Conservation (phyloP, 225 moss, liverwort and hornwort species). For the Polytrichum formosum region DNA sequence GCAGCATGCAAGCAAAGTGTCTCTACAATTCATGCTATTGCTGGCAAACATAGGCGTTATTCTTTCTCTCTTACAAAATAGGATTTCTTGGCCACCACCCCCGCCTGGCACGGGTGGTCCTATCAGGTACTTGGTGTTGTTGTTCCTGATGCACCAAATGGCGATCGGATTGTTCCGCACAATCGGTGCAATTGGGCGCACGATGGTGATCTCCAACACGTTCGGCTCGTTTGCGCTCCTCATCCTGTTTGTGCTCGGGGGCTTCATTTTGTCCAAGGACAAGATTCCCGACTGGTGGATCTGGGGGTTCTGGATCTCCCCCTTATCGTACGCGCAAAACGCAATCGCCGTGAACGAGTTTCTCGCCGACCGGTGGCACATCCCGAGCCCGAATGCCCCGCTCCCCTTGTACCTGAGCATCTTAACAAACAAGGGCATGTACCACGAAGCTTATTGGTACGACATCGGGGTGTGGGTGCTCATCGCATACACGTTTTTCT, state of each 20-base stretch:
- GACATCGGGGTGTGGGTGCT: slow-evolving; percentile 49
- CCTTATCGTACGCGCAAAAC: slow-evolving; percentile 75
- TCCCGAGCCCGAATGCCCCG: slow-evolving; percentile 33
- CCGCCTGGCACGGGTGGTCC: no score
- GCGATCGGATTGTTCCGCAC: slow-evolving; percentile 41
- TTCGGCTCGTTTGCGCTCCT: slow-evolving; percentile 53
- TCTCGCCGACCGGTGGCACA: slow-evolving; percentile 41
- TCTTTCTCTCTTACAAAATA: no score
- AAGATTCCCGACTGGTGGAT: slow-evolving; percentile 64
- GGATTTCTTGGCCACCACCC: no score
- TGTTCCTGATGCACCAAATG: slow-evolving; percentile 54
- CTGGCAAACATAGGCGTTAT: no score
- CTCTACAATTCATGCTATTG: no score
- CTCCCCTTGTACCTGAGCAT: slow-evolving; percentile 40
- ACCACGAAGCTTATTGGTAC: slow-evolving; percentile 45
- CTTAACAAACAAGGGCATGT: slow-evolving; percentile 55
- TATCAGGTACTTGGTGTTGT: slow-evolving; percentile 24
- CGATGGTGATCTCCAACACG: slow-evolving; percentile 49
- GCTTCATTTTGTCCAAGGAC: slow-evolving; percentile 45
- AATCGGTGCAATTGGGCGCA: slow-evolving; percentile 46
- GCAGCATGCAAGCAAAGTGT: no score
- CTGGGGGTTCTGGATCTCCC: slow-evolving; percentile 78
- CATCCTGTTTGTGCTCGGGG: slow-evolving; percentile 38
- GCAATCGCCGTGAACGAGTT: slow-evolving; percentile 78
- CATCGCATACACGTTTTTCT: slow-evolving; percentile 40